A percentile compares a stretch with the other conserved stretches of the same genome.
Evolutionary conservation across 1,139 yeast genomes (phyloP).

Genomic region (Geotrichum aggregatum): DNA sequence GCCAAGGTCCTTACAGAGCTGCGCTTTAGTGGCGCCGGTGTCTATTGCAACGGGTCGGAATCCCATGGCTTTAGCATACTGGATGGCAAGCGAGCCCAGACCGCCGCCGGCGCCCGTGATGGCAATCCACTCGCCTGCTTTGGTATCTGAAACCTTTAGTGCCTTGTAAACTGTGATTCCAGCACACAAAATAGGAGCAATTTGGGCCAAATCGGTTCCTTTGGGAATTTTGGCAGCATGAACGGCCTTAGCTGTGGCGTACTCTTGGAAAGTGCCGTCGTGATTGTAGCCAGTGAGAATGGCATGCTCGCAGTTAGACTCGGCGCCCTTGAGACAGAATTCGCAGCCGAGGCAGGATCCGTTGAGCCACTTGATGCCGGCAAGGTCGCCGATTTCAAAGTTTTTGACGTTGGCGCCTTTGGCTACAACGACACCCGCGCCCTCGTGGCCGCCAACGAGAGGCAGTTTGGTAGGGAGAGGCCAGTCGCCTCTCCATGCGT

Average conservation of each 20-base stretch:
- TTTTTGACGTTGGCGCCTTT: conserved; percentile 63
- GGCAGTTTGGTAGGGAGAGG: conserved; percentile 62
- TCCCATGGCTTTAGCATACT: conserved; percentile 81
- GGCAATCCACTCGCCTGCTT: conserved; percentile 75
- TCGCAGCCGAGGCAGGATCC: conserved; percentile 73
- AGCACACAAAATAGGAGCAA: conserved; percentile 75
- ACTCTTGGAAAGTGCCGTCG: conserved; percentile 82
- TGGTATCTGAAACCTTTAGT: conserved; percentile 59
- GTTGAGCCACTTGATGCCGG: conserved; percentile 70
- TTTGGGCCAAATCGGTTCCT: conserved; percentile 65
- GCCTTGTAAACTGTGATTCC: conserved; percentile 86
- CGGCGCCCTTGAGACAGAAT: conserved; percentile 62
- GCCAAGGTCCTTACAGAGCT: conserved; percentile 54
- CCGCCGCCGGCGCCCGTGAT: conserved; percentile 86
- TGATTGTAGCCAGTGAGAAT: conserved; percentile 74
- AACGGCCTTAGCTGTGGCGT: conserved; percentile 78
- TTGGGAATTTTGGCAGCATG: conserved; percentile 76
- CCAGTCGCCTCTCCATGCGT: conserved; percentile 75
- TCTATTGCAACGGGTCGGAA: conserved; percentile 71
- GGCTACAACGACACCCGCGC: conserved; percentile 78
- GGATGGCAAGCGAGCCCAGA: conserved; percentile 74
- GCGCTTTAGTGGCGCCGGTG: conserved; percentile 63
- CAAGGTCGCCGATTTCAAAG: conserved; percentile 70
- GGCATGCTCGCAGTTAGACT: conserved; percentile 65
- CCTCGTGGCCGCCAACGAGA: conserved; percentile 80